Evolutionary conservation across 169 alveolate genomes (phyloP), one percentile per base, ranked within the genome.

Genomic region (Eimeria praecox): DNA sequence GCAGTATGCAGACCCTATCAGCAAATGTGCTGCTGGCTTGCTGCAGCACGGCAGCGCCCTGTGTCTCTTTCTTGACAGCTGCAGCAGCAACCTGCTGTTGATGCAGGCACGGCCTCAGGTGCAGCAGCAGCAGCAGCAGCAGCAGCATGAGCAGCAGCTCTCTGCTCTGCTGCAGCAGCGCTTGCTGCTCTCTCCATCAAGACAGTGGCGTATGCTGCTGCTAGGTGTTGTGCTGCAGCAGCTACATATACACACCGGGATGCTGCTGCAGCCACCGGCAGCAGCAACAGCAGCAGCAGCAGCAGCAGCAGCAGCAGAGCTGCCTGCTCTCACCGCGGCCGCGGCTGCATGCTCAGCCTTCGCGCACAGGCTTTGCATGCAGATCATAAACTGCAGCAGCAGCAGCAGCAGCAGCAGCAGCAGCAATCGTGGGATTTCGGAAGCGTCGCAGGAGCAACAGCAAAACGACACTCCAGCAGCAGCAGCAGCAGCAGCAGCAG

Each of bases 61-160:
- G 27, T 85, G 80, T 56, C 42, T 59, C 35, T 56, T 85, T n/a
- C 92, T 85, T 40, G 20, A 38, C 59, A 18, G 92, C 92, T 85
- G 92, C 92, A 54, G 92, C 92, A 59, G 80, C 92, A 85, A 56
- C 78, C n/a, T 85, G 92, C 54, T 3, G 62, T 33, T 59, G 6
- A 40, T n/a, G 38, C 78, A 56, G 52, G 80, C 80, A 9, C 92
- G 92, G 49, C 80, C 92, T n/a, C 75, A 85, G 80, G 40, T 85
- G 92, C 92, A 85, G 78, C 80, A 10, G 92, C 92, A 56, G 92
- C 92, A 30, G 92, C 92, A 85, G 62, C 92, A 56, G 92, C 92
- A 59, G 92, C 75, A 59, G 78, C 92, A 85, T 2, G 59, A 85
- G 38, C 92, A 38, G 78, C 78, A 85, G 42, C 78, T 85, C 59